A percentile compares a stretch with the other conserved stretches of the same genome.
Evolutionary conservation across 495 filamentous ascomycete species (phyloP).

Genomic region (Parathielavia hyrcaniae): DNA sequence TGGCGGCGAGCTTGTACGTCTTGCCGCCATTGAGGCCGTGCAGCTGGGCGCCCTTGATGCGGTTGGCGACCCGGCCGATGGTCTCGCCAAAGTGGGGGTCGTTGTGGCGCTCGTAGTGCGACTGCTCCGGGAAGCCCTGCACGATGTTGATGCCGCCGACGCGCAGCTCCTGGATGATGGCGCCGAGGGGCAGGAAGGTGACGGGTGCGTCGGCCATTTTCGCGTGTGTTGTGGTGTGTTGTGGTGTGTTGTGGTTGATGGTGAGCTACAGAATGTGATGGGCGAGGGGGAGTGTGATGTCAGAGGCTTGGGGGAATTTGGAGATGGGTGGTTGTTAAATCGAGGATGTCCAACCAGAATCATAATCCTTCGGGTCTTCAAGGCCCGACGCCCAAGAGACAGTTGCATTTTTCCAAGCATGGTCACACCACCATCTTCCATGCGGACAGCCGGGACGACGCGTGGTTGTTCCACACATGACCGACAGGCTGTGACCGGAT

Average conservation of each 20-base stretch:
- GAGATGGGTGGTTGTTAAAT: background rate
- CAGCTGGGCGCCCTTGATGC: conserved; percentile 67
- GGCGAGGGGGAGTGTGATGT: conserved; percentile 13
- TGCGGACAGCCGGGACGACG: conserved; percentile 1
- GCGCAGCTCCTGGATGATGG: conserved; percentile 78
- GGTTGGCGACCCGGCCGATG: conserved; percentile 88
- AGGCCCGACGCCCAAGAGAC: no score
- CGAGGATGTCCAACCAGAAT: background rate
- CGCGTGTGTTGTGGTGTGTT: background rate
- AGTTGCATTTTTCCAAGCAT: no score
- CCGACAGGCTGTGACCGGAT: conserved; percentile 20
- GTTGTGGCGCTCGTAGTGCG: conserved; percentile 68
- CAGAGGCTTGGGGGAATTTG: conserved; percentile 6
- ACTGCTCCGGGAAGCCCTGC: conserved; percentile 67
- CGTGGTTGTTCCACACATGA: conserved; percentile 21
- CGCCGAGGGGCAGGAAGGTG: conserved; percentile 76
- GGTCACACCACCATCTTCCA: background rate
- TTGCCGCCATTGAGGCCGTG: conserved; percentile 62
- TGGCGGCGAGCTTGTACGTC: conserved; percentile 59
- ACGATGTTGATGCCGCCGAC: conserved; percentile 79
- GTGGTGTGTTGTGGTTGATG: background rate
- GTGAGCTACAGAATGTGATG: background rate
- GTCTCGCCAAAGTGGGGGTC: conserved; percentile 81
- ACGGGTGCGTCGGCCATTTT: conserved; percentile 42
- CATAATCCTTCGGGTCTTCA: background rate